These are phyloP conservation scores for Fusarium keratoplasticum DNA, from an alignment of 2,329 filamentous ascomycete genomes.

Conservation along the genomic window DNA sequence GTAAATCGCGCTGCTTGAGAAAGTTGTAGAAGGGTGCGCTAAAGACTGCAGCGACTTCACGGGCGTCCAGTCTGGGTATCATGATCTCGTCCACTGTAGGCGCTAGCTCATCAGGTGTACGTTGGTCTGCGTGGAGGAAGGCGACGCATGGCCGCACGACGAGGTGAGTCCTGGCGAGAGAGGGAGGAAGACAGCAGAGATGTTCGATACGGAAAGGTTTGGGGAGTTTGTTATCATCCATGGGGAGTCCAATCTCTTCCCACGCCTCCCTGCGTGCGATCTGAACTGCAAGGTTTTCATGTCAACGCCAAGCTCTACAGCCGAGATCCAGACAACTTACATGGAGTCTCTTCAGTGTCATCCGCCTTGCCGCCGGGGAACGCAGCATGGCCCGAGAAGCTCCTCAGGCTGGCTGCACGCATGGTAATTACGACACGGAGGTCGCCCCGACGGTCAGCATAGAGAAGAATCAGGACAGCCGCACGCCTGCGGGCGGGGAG, in stretches of 20 bases:
- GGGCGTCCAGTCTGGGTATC: conserved; percentile 85
- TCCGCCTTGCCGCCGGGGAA: conserved; percentile 84
- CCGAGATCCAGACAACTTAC: conserved; percentile 52
- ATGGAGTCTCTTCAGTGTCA: conserved; percentile 67
- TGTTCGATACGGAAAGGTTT: conserved; percentile 86
- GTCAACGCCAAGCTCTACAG: neutral
- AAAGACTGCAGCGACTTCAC: conserved; percentile 94
- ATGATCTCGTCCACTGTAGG: conserved; percentile 74
- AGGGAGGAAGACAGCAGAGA: conserved; percentile 84
- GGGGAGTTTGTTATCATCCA: conserved; percentile 75
- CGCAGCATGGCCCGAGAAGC: conserved; percentile 86
- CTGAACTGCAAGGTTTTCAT: conserved; percentile 65
- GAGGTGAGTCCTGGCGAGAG: conserved; percentile 78
- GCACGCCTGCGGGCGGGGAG: conserved; percentile 77
- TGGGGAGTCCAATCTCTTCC: conserved; percentile 92
- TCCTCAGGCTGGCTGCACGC: conserved; percentile 72
- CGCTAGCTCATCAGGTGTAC: conserved; percentile 43
- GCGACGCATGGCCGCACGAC: conserved; percentile 82
- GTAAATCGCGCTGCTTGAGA: conserved; percentile 70
- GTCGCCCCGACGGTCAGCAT: conserved; percentile 84
- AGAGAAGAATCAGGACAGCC: conserved; percentile 88
- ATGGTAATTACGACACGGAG: conserved; percentile 78
- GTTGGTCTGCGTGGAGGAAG: conserved; percentile 75
- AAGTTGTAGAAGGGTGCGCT: conserved; percentile 91
- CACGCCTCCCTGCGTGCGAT: conserved; percentile 90